A percentile compares a stretch with the other conserved stretches of the same genome.
phyloP scores from a whole-genome alignment of 257 asterid species.

The Leptodermis oblonga region DNA sequence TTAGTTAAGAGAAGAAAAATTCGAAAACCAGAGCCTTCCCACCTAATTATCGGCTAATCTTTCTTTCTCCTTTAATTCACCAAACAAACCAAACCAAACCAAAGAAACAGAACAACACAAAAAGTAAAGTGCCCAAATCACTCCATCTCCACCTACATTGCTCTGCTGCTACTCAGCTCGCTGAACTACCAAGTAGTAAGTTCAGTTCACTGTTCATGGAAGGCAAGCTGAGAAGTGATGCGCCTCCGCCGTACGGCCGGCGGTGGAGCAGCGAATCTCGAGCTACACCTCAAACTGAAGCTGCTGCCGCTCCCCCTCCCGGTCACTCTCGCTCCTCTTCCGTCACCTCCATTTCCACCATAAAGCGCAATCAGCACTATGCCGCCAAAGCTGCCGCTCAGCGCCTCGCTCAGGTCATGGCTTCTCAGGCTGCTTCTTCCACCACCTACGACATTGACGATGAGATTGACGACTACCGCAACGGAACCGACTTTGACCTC shows the following conservation, averaged over 20 bases:
- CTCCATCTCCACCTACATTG: background rate
- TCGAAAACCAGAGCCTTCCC: too few species aligned
- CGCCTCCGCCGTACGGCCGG: conserved; percentile 6
- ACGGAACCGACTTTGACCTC: conserved; percentile 36
- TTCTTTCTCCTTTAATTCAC: too few species aligned
- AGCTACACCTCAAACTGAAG: background rate
- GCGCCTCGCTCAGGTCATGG: conserved; percentile 99
- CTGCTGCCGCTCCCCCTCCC: conserved; percentile 41
- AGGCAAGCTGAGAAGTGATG: background rate
- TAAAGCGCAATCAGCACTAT: conserved; percentile 88
- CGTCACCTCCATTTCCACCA: conserved; percentile 68
- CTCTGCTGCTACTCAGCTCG: background rate
- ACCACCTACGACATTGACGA: conserved; percentile 51
- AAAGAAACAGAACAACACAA: too few species aligned
- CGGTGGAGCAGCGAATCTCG: background rate
- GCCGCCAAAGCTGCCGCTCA: conserved; percentile 99
- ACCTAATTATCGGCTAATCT: too few species aligned
- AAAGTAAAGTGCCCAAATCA: too few species aligned
- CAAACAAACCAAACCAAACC: too few species aligned
- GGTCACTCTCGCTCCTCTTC: conserved; percentile 70
- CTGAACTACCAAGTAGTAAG: background rate
- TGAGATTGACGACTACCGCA: conserved; percentile 24
- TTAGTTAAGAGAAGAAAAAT: too few species aligned
- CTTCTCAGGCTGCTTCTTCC: conserved; percentile 70
- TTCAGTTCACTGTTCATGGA: background rate